A percentile compares a stretch with the other conserved stretches of the same genome.
phyloP scores from a whole-genome alignment of 2,329 filamentous ascomycete genomes.

The Scytalidium sp. region DNA sequence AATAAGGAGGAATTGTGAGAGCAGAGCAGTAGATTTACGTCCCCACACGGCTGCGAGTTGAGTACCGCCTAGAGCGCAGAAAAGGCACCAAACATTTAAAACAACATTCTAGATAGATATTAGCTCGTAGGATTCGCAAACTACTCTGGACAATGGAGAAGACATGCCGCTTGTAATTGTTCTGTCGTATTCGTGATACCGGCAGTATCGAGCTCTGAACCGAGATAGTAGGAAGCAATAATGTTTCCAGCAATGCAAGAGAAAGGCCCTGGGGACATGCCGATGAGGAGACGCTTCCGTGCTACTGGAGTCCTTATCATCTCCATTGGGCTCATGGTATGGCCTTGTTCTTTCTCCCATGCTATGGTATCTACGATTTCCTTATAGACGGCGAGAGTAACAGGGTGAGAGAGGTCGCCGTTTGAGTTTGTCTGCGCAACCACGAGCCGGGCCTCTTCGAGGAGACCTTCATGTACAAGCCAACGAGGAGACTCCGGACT shows the following conservation, averaged over 20 bases:
- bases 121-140: background rate
- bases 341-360: constrained; percentile 20
- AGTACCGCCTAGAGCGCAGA: constrained; percentile 38
- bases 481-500: constrained; percentile 22
- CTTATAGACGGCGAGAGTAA: constrained; percentile 22
- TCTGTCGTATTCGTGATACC: constrained; percentile 40
- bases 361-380: constrained; percentile 26
- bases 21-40: constrained; percentile 40
- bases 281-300: constrained; percentile 35
- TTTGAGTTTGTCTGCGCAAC: constrained; percentile 39
- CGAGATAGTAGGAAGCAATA: constrained; percentile 35
- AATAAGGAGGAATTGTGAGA: constrained; percentile 35
- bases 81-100: constrained; percentile 46
- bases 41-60: constrained; percentile 39
- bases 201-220: constrained; percentile 39
- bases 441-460: constrained; percentile 14
- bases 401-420: constrained; percentile 26
- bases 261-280: constrained; percentile 32
- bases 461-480: constrained; percentile 28
- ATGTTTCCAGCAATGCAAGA: constrained; percentile 37
- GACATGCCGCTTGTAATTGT: constrained; percentile 38
- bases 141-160: background rate
- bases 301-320: constrained; percentile 32
- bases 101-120: constrained; percentile 38
- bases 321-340: constrained; percentile 19